These are phyloP conservation scores for Calonectria fujianensis DNA, from an alignment of 2,329 filamentous ascomycete species.

Conservation along the genomic window DNA sequence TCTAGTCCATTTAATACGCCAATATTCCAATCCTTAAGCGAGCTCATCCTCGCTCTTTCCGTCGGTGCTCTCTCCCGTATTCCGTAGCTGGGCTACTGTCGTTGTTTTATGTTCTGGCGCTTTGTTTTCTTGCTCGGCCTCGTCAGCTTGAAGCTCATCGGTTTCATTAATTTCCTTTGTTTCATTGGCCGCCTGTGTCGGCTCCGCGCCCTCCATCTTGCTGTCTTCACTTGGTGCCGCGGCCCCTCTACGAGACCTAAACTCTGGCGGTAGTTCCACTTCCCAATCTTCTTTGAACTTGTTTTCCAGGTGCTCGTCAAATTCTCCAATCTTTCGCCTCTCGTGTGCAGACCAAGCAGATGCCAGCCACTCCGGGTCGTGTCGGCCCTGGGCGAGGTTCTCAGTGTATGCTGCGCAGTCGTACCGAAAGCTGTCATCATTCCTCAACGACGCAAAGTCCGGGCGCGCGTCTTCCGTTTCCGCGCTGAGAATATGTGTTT, in stretches of 20 bases:
- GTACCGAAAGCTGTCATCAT: slow-evolving; percentile 68
- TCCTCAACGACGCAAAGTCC: slow-evolving; percentile 65
- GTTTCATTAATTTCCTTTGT: background rate
- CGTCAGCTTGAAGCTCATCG: slow-evolving; percentile 31
- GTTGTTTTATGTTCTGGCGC: slow-evolving; percentile 16
- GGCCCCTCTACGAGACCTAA: slow-evolving; percentile 49
- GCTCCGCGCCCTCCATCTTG: slow-evolving; percentile 41
- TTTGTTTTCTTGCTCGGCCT: slow-evolving; percentile 1
- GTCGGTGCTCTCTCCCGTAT: background rate
- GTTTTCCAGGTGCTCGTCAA: slow-evolving; percentile 67
- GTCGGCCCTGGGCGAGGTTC: slow-evolving; percentile 67
- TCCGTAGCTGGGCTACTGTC: slow-evolving; percentile 23
- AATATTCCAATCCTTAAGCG: slow-evolving; percentile 1
- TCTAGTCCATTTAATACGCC: background rate
- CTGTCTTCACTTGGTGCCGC: slow-evolving; percentile 30
- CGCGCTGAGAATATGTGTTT: slow-evolving; percentile 61
- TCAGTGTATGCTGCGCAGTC: slow-evolving; percentile 68
- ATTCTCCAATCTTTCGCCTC: slow-evolving; percentile 68
- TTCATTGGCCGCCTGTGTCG: background rate
- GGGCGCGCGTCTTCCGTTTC: slow-evolving; percentile 62
- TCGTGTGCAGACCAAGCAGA: slow-evolving; percentile 72
- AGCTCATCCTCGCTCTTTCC: slow-evolving; percentile 37
- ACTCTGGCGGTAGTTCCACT: slow-evolving; percentile 61
- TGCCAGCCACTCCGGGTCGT: slow-evolving; percentile 72
- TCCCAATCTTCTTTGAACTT: slow-evolving; percentile 71